Conservation (phyloP, 225 moss, liverwort and hornwort genomes). For the Polytrichum commune region DNA sequence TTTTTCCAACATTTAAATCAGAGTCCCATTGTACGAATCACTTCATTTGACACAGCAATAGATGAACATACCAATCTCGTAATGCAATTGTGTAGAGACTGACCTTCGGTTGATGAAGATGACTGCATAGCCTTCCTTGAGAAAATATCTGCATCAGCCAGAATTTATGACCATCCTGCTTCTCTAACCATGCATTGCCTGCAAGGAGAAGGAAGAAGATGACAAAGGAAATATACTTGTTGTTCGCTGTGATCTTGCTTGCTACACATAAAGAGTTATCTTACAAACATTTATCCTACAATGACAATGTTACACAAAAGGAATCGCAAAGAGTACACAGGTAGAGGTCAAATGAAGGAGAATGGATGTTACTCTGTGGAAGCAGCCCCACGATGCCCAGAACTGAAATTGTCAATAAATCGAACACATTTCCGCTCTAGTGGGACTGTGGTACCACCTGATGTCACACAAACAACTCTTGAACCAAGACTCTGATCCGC, state of each 20-base stretch:
- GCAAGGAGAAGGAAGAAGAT: constrained; percentile 17
- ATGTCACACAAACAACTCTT: constrained; percentile 82
- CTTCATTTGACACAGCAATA: not conserved
- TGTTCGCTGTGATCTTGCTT: not conserved
- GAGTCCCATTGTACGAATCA: no score
- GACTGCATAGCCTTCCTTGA: constrained; percentile 93
- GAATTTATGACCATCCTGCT: constrained; percentile 25
- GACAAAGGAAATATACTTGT: not conserved
- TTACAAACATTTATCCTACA: no score
- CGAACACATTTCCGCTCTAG: constrained; percentile 93
- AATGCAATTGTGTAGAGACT: constrained; percentile 1
- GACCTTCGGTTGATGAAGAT: constrained; percentile 91
- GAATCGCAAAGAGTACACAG: not conserved
- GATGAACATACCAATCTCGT: not conserved
- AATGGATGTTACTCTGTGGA: constrained; percentile 74
- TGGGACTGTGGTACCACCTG: constrained; percentile 95
- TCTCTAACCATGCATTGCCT: constrained; percentile 21
- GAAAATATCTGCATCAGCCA: constrained; percentile 73
- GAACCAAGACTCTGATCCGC: constrained; percentile 6
- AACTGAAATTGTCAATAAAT: constrained; percentile 99
- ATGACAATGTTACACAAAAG: not conserved
- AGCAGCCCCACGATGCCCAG: constrained; percentile 96
- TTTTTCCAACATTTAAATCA: no score
- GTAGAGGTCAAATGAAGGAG: not conserved
- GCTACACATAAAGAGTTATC: no score